Conservation (phyloP, 2,329 filamentous ascomycete genomes). For the Talaromyces albobiverticillius region DNA sequence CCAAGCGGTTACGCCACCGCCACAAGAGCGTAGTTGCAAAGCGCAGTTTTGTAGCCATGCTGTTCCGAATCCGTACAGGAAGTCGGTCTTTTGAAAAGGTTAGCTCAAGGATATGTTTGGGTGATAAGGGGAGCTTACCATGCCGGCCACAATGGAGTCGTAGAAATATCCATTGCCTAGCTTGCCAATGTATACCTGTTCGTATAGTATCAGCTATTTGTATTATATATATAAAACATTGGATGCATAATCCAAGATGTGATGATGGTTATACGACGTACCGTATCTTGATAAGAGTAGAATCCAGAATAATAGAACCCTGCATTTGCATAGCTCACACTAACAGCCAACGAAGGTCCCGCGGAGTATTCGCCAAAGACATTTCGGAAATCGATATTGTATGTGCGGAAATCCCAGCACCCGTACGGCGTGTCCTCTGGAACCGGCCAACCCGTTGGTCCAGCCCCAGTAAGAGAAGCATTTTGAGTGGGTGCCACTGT, state of each 20-base stretch:
- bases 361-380: conserved; percentile 52
- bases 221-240: too few relatives aligned
- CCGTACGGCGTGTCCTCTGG: conserved; percentile 62
- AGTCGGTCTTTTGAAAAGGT: conserved; percentile 50
- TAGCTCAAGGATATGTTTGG: too few relatives aligned
- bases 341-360: conserved; percentile 60
- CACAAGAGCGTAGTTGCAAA: conserved; percentile 58
- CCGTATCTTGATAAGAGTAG: conserved; percentile 67
- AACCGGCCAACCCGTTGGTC: conserved; percentile 61
- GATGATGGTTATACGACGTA: too few relatives aligned
- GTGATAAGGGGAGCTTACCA: too few relatives aligned
- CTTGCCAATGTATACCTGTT: conserved; percentile 60
- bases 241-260: not conserved
- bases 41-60: conserved; percentile 57
- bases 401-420: conserved; percentile 61
- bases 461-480: conserved; percentile 59
- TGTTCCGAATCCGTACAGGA: conserved; percentile 67
- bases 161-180: conserved; percentile 65
- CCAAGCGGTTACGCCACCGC: conserved; percentile 67
- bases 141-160: conserved; percentile 57
- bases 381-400: conserved; percentile 67
- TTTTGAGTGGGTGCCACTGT: conserved; percentile 64
- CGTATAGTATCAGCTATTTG: not conserved
- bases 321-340: conserved; percentile 61
- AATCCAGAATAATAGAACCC: conserved; percentile 67